phyloP scores from a whole-genome alignment of 2,329 filamentous ascomycete species.

The Elsinoe necatrix region DNA sequence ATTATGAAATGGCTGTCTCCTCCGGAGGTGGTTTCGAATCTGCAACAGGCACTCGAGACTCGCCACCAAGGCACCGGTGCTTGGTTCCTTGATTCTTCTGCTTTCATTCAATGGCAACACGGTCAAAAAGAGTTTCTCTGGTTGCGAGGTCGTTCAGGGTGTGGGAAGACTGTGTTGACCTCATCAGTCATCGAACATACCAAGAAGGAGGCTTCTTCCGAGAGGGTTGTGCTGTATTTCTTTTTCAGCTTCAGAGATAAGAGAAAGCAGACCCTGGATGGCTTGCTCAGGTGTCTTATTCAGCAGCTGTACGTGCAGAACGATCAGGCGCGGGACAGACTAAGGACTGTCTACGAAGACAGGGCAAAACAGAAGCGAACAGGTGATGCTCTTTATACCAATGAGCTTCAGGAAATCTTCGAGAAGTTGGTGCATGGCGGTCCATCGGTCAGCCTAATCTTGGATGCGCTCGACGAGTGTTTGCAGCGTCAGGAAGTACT shows the following conservation, averaged over 20 bases:
- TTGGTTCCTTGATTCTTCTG: too few relatives aligned
- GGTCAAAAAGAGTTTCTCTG: neutral
- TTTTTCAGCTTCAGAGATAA: constrained; percentile 33
- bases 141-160: constrained; percentile 24
- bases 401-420: constrained; percentile 14
- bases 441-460: constrained; percentile 18
- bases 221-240: neutral
- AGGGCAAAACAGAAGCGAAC: too few relatives aligned
- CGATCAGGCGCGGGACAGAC: too few relatives aligned
- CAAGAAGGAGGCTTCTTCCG: too few relatives aligned
- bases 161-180: constrained; percentile 34
- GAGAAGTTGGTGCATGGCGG: too few relatives aligned
- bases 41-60: too few relatives aligned
- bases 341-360: too few relatives aligned
- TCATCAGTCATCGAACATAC: constrained; percentile 29
- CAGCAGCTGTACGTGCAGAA: constrained; percentile 17
- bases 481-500: neutral
- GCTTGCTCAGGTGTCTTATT: constrained; percentile 18
- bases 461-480: constrained; percentile 26
- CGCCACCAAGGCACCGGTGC: too few relatives aligned
- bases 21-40: too few relatives aligned
- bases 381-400: too few relatives aligned
- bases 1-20: too few relatives aligned
- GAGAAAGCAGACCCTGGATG: constrained; percentile 28
- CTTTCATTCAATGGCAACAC: too few relatives aligned